These are phyloP conservation scores for Geotrichum klebahnii DNA, from an alignment of 1,139 yeast species.

Conservation along the genomic window DNA sequence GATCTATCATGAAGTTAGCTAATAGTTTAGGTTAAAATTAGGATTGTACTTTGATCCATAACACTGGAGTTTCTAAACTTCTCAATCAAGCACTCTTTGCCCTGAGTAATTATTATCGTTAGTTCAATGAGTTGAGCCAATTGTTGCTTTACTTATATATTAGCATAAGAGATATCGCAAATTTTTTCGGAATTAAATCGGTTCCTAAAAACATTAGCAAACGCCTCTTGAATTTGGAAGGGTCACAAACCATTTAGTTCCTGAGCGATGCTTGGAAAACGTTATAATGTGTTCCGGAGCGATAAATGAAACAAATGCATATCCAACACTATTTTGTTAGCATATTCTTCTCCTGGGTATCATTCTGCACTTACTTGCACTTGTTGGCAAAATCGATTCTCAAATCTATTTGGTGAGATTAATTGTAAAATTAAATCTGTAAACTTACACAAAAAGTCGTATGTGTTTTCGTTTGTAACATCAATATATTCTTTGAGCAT, in stretches of 20 bases:
- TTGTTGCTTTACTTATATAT: constrained; percentile 35
- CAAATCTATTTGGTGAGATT: constrained; percentile 36
- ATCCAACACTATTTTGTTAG: constrained; percentile 41
- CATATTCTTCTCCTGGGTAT: too few species aligned
- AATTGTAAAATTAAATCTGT: constrained; percentile 11
- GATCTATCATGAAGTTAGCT: constrained; percentile 28
- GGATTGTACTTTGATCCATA: constrained; percentile 41
- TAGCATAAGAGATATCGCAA: constrained; percentile 50
- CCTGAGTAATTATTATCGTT: constrained; percentile 40
- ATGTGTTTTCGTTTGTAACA: constrained; percentile 46
- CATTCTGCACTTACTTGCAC: constrained; percentile 46
- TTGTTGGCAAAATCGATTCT: constrained; percentile 50
- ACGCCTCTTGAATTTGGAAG: too few species aligned
- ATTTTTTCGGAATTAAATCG: constrained; percentile 48
- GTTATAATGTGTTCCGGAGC: constrained; percentile 44
- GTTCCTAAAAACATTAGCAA: constrained; percentile 29
- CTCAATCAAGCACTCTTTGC: constrained; percentile 44
- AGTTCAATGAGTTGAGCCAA: constrained; percentile 7
- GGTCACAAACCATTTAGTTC: constrained; percentile 44
- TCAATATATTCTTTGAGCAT: constrained; percentile 47
- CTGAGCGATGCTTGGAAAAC: constrained; percentile 46
- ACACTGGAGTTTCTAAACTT: constrained; percentile 50
- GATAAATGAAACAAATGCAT: constrained; percentile 50
- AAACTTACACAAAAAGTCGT: constrained; percentile 50
- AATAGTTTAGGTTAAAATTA: background rate